Evolutionary conservation across 306 rosid species (phyloP), one percentile per base, ranked within the genome.

Genomic region (Vigna unguiculata): DNA sequence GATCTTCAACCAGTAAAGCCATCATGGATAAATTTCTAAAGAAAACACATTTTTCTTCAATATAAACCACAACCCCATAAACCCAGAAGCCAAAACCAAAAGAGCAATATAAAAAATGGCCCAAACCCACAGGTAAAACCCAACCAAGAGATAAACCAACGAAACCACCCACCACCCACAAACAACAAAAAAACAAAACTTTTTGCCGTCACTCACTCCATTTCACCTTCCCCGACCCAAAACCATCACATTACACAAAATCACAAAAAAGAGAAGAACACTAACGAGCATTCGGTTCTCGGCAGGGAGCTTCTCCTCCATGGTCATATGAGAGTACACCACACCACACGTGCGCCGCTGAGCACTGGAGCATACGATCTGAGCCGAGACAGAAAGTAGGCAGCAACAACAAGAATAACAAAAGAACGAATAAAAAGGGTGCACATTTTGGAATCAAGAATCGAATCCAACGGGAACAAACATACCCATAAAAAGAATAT

Each of bases 241-340:
- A 52, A 15, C 20, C 17, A 40, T 8, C 2, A 40, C 2, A 64
- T 25, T 55, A 63, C 28, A 7, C 48, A 14, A 65, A 71, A 71
- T 0, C 3, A 19, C 45, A 12, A 41, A 53, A 52, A 72, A 71
- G 43, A 45, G 47, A 24, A 32, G 78, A 38, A 80, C 73, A 86
- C 94, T 74, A 54, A 95, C 98, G n/a, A 92, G 98, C 98, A 95
- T 92, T 87, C 85, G 83, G 55, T 89, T 83, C 53, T 80, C 88
- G 15, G 96, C 83, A 60, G 83, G 59, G 6, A 88, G 84, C 78
- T 88, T 88, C 60, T 85, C 88, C 62, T 87, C 97, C 40, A 89
- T 90, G 30, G 96, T 88, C 91, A 87, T 88, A 24, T 76, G 86
- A 41, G 89, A 67, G 80, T 69, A 86, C 67, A 83, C 83, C 28